Evolutionary conservation across 179 eudicot genomes (phyloP), one percentile per base, ranked within the genome.

Genomic region (Beta corolliflora): DNA sequence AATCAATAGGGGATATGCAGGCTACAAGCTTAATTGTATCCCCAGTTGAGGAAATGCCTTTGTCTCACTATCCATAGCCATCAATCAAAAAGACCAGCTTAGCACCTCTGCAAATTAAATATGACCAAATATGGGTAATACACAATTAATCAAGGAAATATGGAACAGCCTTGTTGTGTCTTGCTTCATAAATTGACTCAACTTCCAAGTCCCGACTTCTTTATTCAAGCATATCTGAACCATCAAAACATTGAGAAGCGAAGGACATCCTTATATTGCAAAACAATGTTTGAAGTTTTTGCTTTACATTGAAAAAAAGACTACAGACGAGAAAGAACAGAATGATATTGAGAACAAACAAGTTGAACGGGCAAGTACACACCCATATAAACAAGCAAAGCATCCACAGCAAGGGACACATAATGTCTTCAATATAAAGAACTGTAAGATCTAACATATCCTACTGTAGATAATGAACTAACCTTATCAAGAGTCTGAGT

Each of bases 401-500:
- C 4, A 14, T 5, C 44, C 76, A 72, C 76, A n/a, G 5, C 48
- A n/a, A 31, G 44, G 67, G 67, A 63, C 14, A 23, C 69, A 65
- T 23, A 25, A 64, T 25, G 36, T 25, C 68, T 65, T 65, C 41
- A 65, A 14, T 13, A 63, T 21, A 11, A 11, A 18, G 15, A 69
- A 41, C 21, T 18, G 12, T n/a, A 72, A 50, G 16, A 13, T 36
- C 13, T 3, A 23, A 50, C 59, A 73, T 7, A 31, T 31, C 15
- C 21, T 23, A 14, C 56, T 23, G 6, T 0, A 54, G 6, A 53
- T 23, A 29, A 25, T 0, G 23, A 54, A 75, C 78, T 84, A 77
- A 93, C 97, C 92, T 91, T 93, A 82, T 93, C 94, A 60, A 93
- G 94, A 79, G 97, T 92, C 78, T 93, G 97, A 81, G 97, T 92